Evolutionary conservation across 2,329 filamentous ascomycete genomes (phyloP).

Genomic region (Phyllosticta capitalensis): DNA sequence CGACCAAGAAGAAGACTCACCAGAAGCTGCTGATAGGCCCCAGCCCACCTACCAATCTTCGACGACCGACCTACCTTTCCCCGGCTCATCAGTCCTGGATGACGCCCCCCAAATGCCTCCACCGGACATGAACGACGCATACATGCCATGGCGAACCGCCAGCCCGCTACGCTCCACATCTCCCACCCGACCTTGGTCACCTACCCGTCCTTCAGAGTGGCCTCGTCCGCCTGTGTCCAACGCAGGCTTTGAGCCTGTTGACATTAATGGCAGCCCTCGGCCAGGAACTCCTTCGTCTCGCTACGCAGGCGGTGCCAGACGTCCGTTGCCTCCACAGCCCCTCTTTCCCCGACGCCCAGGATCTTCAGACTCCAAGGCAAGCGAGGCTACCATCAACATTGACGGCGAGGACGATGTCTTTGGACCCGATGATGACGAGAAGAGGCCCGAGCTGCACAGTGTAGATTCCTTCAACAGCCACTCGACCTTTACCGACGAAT

Average conservation of each 20-base stretch:
- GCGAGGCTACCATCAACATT: conserved; percentile 63
- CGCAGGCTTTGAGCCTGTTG: conserved; percentile 71
- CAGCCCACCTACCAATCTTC: conserved; percentile 42
- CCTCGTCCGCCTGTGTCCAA: conserved; percentile 60
- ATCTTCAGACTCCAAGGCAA: conserved; percentile 35
- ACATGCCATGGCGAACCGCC: conserved; percentile 48
- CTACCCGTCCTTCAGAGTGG: conserved; percentile 51
- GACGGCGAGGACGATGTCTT: conserved; percentile 58
- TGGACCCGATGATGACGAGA: conserved; percentile 48
- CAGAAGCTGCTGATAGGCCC: conserved; percentile 25
- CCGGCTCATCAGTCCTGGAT: conserved; percentile 43
- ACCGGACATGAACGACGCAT: conserved; percentile 48
- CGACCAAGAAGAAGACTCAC: conserved; percentile 15
- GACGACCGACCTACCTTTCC: conserved; percentile 34
- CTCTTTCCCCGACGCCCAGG: conserved; percentile 56
- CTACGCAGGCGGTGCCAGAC: conserved; percentile 78
- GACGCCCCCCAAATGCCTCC: conserved; percentile 43
- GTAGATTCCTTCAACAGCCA: conserved; percentile 55
- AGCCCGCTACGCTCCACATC: conserved; percentile 41
- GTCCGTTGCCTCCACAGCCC: conserved; percentile 81
- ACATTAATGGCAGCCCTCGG: conserved; percentile 80
- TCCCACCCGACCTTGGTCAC: conserved; percentile 41
- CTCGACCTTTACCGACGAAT: conserved; percentile 47
- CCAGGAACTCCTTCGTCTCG: conserved; percentile 83
- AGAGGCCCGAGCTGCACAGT: conserved; percentile 49